Evolutionary conservation across 805 yeast species (phyloP).

Genomic region (Kurtzmaniella fragi): DNA sequence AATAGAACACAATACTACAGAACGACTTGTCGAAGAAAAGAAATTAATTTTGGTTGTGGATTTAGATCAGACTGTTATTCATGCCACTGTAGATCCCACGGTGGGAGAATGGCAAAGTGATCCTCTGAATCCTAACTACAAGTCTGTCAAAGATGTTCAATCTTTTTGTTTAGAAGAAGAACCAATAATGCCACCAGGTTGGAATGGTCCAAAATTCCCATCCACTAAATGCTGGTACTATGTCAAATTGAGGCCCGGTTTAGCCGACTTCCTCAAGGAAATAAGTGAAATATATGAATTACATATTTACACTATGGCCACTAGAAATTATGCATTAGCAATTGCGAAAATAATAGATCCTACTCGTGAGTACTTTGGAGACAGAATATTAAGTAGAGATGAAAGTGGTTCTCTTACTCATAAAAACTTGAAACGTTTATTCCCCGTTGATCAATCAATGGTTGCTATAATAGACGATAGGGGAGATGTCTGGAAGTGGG

Average conservation of each 20-base stretch:
- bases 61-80: slow-evolving; percentile 94
- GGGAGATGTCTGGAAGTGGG: slow-evolving; percentile 99
- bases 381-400: slow-evolving; percentile 85
- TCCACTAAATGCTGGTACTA: slow-evolving; percentile 78
- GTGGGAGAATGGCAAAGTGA: slow-evolving; percentile 95
- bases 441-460: slow-evolving; percentile 95
- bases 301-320: slow-evolving; percentile 98
- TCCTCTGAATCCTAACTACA: slow-evolving; percentile 77
- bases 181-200: slow-evolving; percentile 50
- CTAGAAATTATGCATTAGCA: slow-evolving; percentile 84
- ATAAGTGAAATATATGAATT: slow-evolving; percentile 70
- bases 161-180: slow-evolving; percentile 78
- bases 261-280: slow-evolving; percentile 62
- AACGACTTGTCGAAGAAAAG: slow-evolving; percentile 52
- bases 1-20: slow-evolving; percentile 65
- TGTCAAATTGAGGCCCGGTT: slow-evolving; percentile 88
- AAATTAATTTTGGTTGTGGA: slow-evolving; percentile 91
- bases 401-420: slow-evolving; percentile 92
- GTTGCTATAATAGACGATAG: slow-evolving; percentile 95
- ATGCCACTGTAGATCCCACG: slow-evolving; percentile 96
- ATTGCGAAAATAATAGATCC: slow-evolving; percentile 93
- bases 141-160: slow-evolving; percentile 75
- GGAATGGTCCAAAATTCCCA: slow-evolving; percentile 56
- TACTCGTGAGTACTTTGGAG: slow-evolving; percentile 78
- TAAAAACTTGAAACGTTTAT: slow-evolving; percentile 79